A percentile compares a stretch with the other conserved stretches of the same genome.
These are phyloP conservation scores for Syncephalastrum contaminatum DNA, from an alignment of 371 early-diverging fungal genomes.

Conservation along the genomic window DNA sequence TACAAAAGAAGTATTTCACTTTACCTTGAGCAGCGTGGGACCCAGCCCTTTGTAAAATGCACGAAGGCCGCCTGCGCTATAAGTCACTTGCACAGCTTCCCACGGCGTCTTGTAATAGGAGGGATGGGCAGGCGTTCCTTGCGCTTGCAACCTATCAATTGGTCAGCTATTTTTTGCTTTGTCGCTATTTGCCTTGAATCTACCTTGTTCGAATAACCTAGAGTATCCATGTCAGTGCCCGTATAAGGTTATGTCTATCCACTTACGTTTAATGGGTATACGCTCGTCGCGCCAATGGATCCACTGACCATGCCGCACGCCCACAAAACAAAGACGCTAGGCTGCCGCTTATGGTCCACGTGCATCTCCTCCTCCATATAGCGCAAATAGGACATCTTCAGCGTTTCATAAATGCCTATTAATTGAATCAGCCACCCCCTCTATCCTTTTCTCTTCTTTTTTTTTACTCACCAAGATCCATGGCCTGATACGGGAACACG, in stretches of 20 bases:
- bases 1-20: not conserved
- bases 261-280: constrained; percentile 75
- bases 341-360: constrained; percentile 17
- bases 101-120: constrained; percentile 65
- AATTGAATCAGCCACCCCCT: not conserved
- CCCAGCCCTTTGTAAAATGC: constrained; percentile 90
- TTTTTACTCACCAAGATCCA: constrained; percentile 62
- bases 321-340: constrained; percentile 60
- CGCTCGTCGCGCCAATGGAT: constrained; percentile 68
- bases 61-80: constrained; percentile 69
- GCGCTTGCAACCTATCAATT: constrained; percentile 74
- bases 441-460: not conserved
- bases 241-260: too few relatives aligned
- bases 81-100: constrained; percentile 72
- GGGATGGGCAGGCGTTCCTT: constrained; percentile 80
- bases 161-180: not conserved
- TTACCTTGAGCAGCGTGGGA: constrained; percentile 75
- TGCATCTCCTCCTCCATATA: constrained; percentile 41
- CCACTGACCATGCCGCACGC: constrained; percentile 77
- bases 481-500: constrained; percentile 82
- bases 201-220: constrained; percentile 70
- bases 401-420: constrained; percentile 65
- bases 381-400: constrained; percentile 68
- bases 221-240: too few relatives aligned
- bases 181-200: constrained; percentile 1